These are phyloP conservation scores for Calocybe gambosa DNA, from an alignment of 1,284 basidiomycete genomes.

Conservation along the genomic window DNA sequence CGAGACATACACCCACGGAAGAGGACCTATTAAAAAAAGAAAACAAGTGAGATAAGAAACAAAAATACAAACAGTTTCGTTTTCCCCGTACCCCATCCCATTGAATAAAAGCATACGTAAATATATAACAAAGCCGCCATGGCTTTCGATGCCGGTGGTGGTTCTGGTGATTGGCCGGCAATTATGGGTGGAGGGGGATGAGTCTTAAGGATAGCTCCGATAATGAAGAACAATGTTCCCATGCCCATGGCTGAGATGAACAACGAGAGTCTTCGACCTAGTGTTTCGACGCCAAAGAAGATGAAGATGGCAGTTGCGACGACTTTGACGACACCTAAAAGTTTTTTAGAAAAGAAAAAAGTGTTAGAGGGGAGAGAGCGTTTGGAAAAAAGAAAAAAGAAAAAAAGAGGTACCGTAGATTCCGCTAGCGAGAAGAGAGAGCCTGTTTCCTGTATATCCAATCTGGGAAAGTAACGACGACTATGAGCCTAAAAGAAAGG, in stretches of 20 bases:
- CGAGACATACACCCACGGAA: slow-evolving; percentile 69
- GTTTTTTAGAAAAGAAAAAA: too few relatives aligned
- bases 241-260: slow-evolving; percentile 75
- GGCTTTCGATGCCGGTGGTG: slow-evolving; percentile 46
- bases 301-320: slow-evolving; percentile 54
- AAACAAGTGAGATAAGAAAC: background rate
- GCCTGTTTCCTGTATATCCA: slow-evolving; percentile 54
- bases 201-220: slow-evolving; percentile 73
- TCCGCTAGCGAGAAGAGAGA: slow-evolving; percentile 71
- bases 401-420: slow-evolving; percentile 56
- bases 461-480: slow-evolving; percentile 33
- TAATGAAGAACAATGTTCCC: slow-evolving; percentile 73
- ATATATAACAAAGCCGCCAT: slow-evolving; percentile 77
- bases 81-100: slow-evolving; percentile 45
- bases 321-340: slow-evolving; percentile 35
- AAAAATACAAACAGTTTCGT: too few relatives aligned
- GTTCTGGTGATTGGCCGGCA: slow-evolving; percentile 21
- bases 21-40: slow-evolving; percentile 27
- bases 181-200: slow-evolving; percentile 44
- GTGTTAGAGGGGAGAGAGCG: too few relatives aligned
- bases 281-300: slow-evolving; percentile 62
- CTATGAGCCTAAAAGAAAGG: background rate
- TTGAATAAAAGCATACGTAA: slow-evolving; percentile 71
- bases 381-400: background rate
- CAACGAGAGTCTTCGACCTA: slow-evolving; percentile 66